Conservation (phyloP, 805 yeast genomes). For the Hanseniaspora clermontiae region DNA sequence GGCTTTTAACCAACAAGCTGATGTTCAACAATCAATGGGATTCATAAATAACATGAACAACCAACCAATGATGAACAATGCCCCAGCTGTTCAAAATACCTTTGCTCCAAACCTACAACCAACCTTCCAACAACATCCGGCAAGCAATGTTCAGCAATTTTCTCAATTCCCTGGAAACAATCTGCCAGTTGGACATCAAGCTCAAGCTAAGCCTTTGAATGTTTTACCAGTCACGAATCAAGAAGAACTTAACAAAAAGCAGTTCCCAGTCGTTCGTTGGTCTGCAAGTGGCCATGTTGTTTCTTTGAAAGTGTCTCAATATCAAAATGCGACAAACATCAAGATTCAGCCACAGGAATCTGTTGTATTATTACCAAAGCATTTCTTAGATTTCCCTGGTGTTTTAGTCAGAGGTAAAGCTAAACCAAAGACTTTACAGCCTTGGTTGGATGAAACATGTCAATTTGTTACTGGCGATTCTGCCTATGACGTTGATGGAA, state of each 20-base stretch:
- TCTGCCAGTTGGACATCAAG: not conserved
- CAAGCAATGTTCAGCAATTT: not conserved
- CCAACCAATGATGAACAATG: not conserved
- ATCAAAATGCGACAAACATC: not conserved
- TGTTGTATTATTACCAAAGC: not conserved
- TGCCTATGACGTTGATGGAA: constrained; percentile 17
- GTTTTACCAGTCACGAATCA: constrained; percentile 1
- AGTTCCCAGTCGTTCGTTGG: constrained; percentile 70
- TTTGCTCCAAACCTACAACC: not conserved
- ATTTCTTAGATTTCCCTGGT: constrained; percentile 29
- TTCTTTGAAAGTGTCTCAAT: constrained; percentile 32
- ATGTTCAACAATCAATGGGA: not conserved
- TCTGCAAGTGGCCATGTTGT: constrained; percentile 35
- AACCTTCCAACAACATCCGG: not conserved
- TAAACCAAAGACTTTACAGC: constrained; percentile 53
- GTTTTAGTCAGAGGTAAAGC: constrained; percentile 47
- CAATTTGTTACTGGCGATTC: constrained; percentile 17
- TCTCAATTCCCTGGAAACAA: not conserved
- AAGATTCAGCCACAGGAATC: constrained; percentile 4
- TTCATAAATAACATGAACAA: not conserved
- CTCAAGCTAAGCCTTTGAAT: not conserved
- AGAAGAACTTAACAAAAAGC: constrained; percentile 29
- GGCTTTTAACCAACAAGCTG: not conserved
- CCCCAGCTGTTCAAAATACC: not conserved
- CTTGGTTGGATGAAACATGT: constrained; percentile 44